Conservation (phyloP, 2,329 filamentous ascomycete genomes). For the Cercospora brassicicola region DNA sequence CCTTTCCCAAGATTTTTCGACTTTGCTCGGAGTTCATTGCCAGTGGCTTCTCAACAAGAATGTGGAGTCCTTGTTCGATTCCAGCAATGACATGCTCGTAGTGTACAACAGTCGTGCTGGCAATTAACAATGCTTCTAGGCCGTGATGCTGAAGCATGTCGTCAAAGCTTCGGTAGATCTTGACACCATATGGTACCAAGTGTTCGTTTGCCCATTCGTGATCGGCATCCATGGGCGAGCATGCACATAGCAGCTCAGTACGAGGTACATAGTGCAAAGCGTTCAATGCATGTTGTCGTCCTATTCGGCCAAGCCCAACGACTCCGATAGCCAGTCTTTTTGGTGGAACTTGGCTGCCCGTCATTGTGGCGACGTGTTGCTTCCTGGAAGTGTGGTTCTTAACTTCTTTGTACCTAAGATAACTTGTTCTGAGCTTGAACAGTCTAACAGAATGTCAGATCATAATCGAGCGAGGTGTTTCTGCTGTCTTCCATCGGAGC, state of each 20-base stretch:
- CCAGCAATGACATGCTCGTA: slow-evolving; percentile 58
- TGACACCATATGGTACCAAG: slow-evolving; percentile 54
- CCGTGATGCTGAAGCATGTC: slow-evolving; percentile 58
- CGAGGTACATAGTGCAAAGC: slow-evolving; percentile 48
- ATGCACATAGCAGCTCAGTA: slow-evolving; percentile 48
- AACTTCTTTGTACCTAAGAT: no score
- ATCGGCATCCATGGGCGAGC: slow-evolving; percentile 42
- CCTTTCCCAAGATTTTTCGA: slow-evolving; percentile 14
- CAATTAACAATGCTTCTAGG: slow-evolving; percentile 56
- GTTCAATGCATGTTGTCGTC: slow-evolving; percentile 31
- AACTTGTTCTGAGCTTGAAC: not conserved
- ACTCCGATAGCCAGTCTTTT: slow-evolving; percentile 21
- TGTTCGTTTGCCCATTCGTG: slow-evolving; percentile 50
- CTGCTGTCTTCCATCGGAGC: not conserved
- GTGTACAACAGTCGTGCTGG: slow-evolving; percentile 57
- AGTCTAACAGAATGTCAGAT: not conserved
- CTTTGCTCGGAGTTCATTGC: slow-evolving; percentile 25
- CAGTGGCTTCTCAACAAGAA: slow-evolving; percentile 57
- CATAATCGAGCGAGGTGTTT: not conserved
- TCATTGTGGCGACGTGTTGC: not conserved
- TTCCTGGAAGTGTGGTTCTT: no score
- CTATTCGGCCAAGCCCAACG: slow-evolving; percentile 23
- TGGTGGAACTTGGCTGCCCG: not conserved
- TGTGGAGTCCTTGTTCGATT: slow-evolving; percentile 56
- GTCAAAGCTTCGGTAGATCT: slow-evolving; percentile 56